A percentile compares a stretch with the other conserved stretches of the same genome.
Evolutionary conservation across 2,329 filamentous ascomycete genomes (phyloP).

Genomic region (Peltaster fructicola): DNA sequence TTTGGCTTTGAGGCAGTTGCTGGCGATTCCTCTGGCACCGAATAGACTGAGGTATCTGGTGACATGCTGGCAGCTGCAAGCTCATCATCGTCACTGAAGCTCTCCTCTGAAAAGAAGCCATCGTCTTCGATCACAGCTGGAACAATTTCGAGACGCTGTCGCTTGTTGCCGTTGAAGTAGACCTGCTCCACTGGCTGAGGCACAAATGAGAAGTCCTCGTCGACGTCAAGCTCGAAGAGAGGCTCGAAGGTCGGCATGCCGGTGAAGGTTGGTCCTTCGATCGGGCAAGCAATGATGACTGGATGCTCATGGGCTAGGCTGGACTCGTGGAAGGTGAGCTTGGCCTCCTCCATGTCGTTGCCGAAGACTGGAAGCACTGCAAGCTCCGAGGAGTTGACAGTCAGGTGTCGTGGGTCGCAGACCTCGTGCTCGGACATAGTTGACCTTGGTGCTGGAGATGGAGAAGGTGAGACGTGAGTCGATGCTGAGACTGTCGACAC

Average conservation of each 20-base stretch:
- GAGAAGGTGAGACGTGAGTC: constrained; percentile 68
- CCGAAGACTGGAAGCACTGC: constrained; percentile 42
- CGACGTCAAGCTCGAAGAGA: constrained; percentile 76
- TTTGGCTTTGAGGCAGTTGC: constrained; percentile 12
- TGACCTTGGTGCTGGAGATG: constrained; percentile 58
- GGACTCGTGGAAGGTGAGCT: constrained; percentile 26
- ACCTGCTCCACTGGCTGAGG: constrained; percentile 43
- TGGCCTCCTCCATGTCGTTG: constrained; percentile 16
- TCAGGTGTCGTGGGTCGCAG: constrained; percentile 81
- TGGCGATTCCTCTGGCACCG: constrained; percentile 16
- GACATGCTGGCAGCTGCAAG: constrained; percentile 46
- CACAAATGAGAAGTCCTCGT: constrained; percentile 72
- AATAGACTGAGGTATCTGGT: constrained; percentile 37
- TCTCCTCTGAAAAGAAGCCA: constrained; percentile 57
- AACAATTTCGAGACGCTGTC: constrained; percentile 52
- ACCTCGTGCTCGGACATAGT: constrained; percentile 50
- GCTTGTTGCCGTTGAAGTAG: constrained; percentile 45
- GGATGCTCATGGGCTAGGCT: constrained; percentile 4
- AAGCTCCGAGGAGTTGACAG: constrained; percentile 50
- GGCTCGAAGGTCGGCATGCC: constrained; percentile 63
- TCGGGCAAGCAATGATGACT: constrained; percentile 18
- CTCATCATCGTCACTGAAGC: constrained; percentile 57
- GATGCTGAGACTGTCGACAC: constrained; percentile 41
- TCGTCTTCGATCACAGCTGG: constrained; percentile 50
- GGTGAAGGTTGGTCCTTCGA: constrained; percentile 33